Base-by-base conservation (phyloP, 2,329 filamentous ascomycete species). In the Colletotrichum lupini region DNA sequence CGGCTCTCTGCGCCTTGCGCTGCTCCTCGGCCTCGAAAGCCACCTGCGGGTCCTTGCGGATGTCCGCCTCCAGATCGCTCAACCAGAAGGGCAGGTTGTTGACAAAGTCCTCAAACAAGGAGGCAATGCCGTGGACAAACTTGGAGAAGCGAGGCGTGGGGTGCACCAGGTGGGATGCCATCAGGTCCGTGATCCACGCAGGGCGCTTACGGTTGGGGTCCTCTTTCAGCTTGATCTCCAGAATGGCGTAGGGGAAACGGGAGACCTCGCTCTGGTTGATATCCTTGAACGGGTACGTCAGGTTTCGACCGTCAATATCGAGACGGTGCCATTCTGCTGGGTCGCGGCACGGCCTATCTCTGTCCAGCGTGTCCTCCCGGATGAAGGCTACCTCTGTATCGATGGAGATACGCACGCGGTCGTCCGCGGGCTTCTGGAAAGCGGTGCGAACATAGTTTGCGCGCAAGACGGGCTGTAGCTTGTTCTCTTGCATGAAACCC, bases 31-130 rank as follows among this genome's bases (percentile, higher is more conserved):
- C 93, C 76, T 97, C 93, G 80, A 97, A 98, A 0, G 96, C 96
- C 75, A 90, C 89, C 81, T 97, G 94, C 0, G 97, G 97, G 80
- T 98, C 95, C 80, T 94, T 95, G 77, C 96, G 92, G 80, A 99
- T 99, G 80, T 99, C 97, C 37, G 91, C 94, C 80, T 98, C 96
- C 56, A 98, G 88, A 75, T 97, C 94, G 78, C 93, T 93, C 42
- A 98, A 89, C 97, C 97, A 99, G 85, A 98, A 98, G 16, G 97
- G 97, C 79, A 98, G 92, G 75, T 91, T 95, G 84, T 98, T 98
- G 82, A 99, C 95, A 79, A 98, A 91, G 82, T 99, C 95, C 79
- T 98, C 97, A 77, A 98, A 98, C 2, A 99, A 88, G 52, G 93
- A 92, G 8, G 96, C 95, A 5, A 97, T 92, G 74, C 97, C 97